Evolutionary conservation across 352 stramenopile species (phyloP).

Genomic region (Pythium rishiriense): DNA sequence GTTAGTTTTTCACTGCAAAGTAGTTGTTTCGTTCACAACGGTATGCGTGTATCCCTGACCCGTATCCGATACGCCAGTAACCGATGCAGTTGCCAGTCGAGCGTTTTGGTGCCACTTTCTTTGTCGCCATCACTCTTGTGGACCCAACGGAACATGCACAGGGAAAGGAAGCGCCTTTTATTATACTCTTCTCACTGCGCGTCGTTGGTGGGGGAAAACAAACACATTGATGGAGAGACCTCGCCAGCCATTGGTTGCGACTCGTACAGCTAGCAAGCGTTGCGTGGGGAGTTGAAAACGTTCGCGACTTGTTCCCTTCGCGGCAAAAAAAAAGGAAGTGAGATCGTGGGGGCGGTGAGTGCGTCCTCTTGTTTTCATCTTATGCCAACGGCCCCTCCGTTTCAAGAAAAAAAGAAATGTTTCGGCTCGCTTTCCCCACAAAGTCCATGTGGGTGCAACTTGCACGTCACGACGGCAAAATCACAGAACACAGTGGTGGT

Average conservation of each 20-base stretch:
- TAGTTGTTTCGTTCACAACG: too few relatives aligned
- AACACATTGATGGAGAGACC: background rate
- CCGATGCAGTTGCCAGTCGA: too few relatives aligned
- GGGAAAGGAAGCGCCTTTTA: too few relatives aligned
- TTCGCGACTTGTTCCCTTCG: background rate
- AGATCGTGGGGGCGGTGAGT: background rate
- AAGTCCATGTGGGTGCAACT: too few relatives aligned
- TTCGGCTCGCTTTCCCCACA: background rate
- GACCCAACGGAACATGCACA: too few relatives aligned
- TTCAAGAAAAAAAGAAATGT: background rate
- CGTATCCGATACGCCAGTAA: too few relatives aligned
- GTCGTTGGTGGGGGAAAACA: background rate
- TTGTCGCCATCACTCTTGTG: too few relatives aligned
- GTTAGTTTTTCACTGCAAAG: too few relatives aligned
- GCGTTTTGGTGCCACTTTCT: too few relatives aligned
- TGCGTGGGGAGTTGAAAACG: background rate
- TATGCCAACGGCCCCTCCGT: background rate
- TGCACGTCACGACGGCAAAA: too few relatives aligned
- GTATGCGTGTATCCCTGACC: too few relatives aligned
- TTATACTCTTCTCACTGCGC: background rate
- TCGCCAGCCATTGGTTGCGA: background rate
- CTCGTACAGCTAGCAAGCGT: background rate
- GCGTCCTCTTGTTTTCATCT: background rate
- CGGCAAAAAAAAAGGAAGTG: background rate
- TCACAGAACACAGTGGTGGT: too few relatives aligned